Evolutionary conservation across 345 rosid genomes (phyloP).

Genomic region (Ceriops tagal): DNA sequence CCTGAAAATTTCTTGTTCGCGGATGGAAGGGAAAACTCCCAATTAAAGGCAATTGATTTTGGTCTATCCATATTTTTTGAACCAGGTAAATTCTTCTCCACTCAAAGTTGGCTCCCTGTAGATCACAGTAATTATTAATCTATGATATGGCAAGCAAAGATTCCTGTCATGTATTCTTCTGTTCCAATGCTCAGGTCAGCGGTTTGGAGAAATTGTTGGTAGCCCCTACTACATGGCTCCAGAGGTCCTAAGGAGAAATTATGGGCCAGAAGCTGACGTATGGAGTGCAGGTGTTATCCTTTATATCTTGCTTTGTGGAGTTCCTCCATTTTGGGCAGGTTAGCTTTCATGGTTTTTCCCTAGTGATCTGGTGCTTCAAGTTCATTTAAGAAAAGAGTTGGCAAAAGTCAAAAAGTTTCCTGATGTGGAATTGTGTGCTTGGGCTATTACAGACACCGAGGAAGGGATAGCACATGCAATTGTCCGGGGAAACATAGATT

Average conservation of each 20-base stretch:
- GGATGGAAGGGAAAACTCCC: background rate
- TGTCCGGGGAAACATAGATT: constrained; percentile 16
- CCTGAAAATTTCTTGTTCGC: constrained; percentile 15
- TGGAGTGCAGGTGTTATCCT: constrained; percentile 3
- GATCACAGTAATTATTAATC: background rate
- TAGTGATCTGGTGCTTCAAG: background rate
- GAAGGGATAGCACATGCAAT: constrained; percentile 30
- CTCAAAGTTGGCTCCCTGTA: background rate
- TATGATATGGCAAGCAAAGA: background rate
- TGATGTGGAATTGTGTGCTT: background rate
- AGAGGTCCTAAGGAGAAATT: background rate
- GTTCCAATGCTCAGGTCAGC: background rate
- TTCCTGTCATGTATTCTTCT: too few species aligned
- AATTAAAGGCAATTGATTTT: constrained; percentile 13
- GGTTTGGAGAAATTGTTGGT: constrained; percentile 1
- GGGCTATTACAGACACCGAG: constrained; percentile 20
- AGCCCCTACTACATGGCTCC: constrained; percentile 4
- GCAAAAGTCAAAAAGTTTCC: background rate
- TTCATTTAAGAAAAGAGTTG: background rate
- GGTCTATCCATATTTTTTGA: constrained; percentile 10
- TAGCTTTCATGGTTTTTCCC: background rate
- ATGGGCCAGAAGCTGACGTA: background rate
- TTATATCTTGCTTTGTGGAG: constrained; percentile 2
- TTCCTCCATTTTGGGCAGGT: constrained; percentile 6
- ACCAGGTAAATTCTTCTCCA: background rate